Conservation (phyloP, 2,329 filamentous ascomycete genomes). For the Thermothelomyces thermophilus region DNA sequence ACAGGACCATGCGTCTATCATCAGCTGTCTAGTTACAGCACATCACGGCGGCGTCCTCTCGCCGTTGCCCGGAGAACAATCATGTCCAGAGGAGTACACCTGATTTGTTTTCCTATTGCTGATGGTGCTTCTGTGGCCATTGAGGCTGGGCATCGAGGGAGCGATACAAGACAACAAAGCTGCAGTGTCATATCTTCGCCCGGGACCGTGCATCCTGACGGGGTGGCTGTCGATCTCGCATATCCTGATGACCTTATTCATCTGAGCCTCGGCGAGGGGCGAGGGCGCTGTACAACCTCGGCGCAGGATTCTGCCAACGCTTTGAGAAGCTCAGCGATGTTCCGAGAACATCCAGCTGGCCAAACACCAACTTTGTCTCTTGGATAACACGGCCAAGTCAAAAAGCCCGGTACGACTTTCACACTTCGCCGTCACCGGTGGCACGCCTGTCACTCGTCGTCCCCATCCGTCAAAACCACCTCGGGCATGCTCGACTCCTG, state of each 20-base stretch:
- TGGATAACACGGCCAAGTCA: not conserved
- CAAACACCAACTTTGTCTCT: not conserved
- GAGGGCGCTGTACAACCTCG: not conserved
- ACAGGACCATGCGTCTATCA: no score
- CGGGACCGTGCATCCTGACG: no score
- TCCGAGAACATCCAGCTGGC: not conserved
- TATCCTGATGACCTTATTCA: slow-evolving; percentile 4
- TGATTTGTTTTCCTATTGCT: no score
- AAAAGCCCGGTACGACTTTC: slow-evolving; percentile 2
- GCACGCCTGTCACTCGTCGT: not conserved
- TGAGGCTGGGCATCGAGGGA: no score
- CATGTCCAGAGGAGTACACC: not conserved
- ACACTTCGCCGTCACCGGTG: not conserved
- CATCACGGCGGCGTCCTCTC: no score
- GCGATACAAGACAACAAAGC: no score
- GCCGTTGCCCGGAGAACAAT: not conserved
- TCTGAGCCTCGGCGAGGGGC: not conserved
- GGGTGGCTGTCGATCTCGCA: not conserved
- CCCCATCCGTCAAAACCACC: not conserved
- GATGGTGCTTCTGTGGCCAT: no score
- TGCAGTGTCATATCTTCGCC: no score
- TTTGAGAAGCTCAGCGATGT: not conserved
- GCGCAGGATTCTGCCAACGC: slow-evolving; percentile 1
- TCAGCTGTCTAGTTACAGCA: no score
- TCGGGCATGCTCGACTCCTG: not conserved